Percentiles rank a stretch among this genome's conserved stretches.
phyloP scores from a whole-genome alignment of 208 protist genomes.

The Acanthamoeba quina region DNA sequence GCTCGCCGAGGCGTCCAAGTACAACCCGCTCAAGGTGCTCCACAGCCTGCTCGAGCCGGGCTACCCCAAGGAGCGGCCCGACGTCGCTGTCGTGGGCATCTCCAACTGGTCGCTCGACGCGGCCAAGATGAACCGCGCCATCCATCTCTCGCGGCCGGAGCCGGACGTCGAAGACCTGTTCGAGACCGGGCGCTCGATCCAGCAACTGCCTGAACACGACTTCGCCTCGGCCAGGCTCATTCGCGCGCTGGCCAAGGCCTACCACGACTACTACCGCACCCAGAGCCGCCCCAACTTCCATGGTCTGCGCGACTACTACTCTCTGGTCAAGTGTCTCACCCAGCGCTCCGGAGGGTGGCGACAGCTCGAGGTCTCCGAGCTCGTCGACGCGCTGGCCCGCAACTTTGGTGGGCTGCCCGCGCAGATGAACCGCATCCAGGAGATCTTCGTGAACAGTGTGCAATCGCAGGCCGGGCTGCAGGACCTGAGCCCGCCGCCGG shows the following conservation, averaged over 20 bases:
- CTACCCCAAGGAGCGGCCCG: slow-evolving; percentile 56
- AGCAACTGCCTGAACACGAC: background rate
- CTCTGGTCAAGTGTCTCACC: slow-evolving; percentile 60
- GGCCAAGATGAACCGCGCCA: slow-evolving; percentile 92
- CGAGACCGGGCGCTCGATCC: background rate
- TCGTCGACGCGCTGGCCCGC: slow-evolving; percentile 19
- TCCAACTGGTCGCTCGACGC: slow-evolving; percentile 91
- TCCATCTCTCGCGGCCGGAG: slow-evolving; percentile 75
- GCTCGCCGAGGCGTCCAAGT: slow-evolving; percentile 87
- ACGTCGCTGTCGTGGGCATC: slow-evolving; percentile 89
- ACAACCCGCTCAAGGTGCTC: slow-evolving; percentile 92
- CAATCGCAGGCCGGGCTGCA: background rate
- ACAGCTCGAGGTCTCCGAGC: background rate
- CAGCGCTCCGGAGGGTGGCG: background rate
- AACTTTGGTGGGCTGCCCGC: slow-evolving; percentile 77
- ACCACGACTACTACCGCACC: slow-evolving; percentile 15
- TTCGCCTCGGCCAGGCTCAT: background rate
- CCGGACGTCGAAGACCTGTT: slow-evolving; percentile 16
- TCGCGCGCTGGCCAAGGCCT: slow-evolving; percentile 5
- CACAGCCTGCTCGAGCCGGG: slow-evolving; percentile 84
- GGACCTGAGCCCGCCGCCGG: background rate
- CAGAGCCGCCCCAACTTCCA: slow-evolving; percentile 82
- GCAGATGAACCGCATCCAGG: background rate
- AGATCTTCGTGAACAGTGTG: slow-evolving; percentile 8
- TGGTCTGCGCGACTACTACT: slow-evolving; percentile 89